Evolutionary conservation across 2,329 filamentous ascomycete species (phyloP).

Genomic region (Clarireedia paspali): DNA sequence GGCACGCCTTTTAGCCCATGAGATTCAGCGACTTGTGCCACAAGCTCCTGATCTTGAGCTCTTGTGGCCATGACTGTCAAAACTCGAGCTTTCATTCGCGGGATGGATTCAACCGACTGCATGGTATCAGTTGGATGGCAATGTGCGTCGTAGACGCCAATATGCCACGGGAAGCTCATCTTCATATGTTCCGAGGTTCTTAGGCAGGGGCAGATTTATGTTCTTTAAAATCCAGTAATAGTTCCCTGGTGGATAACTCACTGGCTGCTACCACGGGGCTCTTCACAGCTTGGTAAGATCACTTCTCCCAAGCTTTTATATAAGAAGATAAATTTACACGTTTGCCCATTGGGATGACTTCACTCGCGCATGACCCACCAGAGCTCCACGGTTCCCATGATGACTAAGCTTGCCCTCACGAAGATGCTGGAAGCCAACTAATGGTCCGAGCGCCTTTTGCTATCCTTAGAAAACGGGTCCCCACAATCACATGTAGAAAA

Average conservation of each 20-base stretch:
- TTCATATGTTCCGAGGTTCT: neutral
- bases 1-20: constrained; percentile 39
- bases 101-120: constrained; percentile 48
- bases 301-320: neutral
- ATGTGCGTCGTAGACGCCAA: constrained; percentile 70
- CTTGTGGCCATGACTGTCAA: constrained; percentile 74
- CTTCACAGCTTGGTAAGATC: neutral
- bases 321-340: too few species aligned
- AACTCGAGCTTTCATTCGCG: constrained; percentile 55
- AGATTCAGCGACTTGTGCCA: constrained; percentile 50
- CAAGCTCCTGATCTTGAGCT: constrained; percentile 66
- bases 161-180: constrained; percentile 55
- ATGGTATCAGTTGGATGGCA: constrained; percentile 80
- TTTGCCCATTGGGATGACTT: too few species aligned
- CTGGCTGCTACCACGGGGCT: too few species aligned
- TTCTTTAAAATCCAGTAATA: too few species aligned
- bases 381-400: too few species aligned
- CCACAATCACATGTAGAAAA: constrained; percentile 4
- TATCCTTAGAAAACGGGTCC: neutral
- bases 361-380: too few species aligned
- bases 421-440: too few species aligned
- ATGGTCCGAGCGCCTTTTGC: too few species aligned
- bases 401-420: too few species aligned
- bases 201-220: too few species aligned
- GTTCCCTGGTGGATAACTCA: too few species aligned